Conservation (phyloP, 2,329 filamentous ascomycete genomes). For the Exophiala xenobiotica region DNA sequence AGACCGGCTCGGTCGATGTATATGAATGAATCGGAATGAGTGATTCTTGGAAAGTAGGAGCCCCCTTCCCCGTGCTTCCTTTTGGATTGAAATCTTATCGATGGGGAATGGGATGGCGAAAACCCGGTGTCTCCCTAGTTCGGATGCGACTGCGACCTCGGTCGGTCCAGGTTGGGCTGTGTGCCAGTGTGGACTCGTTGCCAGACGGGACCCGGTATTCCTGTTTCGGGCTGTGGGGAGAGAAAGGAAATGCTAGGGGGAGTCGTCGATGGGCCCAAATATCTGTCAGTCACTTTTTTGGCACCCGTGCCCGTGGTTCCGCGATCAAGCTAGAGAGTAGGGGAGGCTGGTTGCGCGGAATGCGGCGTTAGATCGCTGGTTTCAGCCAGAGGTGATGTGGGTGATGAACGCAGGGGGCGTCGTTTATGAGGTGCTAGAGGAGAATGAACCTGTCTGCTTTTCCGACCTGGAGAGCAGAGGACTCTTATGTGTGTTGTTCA, state of each 20-base stretch:
- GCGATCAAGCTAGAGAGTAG: conserved; percentile 13
- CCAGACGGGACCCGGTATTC: conserved; percentile 2
- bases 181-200: not conserved
- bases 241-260: conserved; percentile 1
- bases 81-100: not conserved
- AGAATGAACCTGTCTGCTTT: not conserved
- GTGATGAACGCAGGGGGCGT: conserved; percentile 21
- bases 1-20: conserved; percentile 1
- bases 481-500: too few species aligned
- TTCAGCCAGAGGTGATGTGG: conserved; percentile 19
- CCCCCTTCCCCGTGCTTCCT: conserved; percentile 25
- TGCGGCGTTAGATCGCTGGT: conserved; percentile 12
- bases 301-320: conserved; percentile 21
- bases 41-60: too few species aligned
- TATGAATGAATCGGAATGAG: too few species aligned
- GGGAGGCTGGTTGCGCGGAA: conserved; percentile 14
- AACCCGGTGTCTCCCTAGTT: conserved; percentile 18
- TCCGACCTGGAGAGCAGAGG: too few species aligned
- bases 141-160: conserved; percentile 17
- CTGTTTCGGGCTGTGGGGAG: conserved; percentile 17
- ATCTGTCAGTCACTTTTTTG: conserved; percentile 16
- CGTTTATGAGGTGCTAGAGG: not conserved
- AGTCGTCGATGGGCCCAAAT: conserved; percentile 5
- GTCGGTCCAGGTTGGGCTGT: conserved; percentile 10
- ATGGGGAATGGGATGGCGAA: conserved; percentile 10